Percentiles rank a stretch among this genome's conserved stretches.
Evolutionary conservation across 108 stramenopile species (phyloP).

Genomic region (Skeletonema menzelii): DNA sequence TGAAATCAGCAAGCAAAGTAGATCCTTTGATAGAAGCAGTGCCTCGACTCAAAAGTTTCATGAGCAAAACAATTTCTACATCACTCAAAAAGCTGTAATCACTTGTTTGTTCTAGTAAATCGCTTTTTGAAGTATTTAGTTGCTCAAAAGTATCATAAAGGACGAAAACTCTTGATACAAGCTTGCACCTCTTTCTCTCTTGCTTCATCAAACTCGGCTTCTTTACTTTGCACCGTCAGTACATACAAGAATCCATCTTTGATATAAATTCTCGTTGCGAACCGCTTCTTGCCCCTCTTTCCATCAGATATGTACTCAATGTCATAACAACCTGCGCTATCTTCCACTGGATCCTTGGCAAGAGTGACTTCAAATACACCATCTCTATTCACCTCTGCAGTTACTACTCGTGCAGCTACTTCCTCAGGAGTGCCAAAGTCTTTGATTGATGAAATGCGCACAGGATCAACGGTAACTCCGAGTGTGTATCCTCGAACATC

Average conservation of each 20-base stretch:
- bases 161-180: constrained; percentile 35
- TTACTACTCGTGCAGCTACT: constrained; percentile 82
- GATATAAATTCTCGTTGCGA: constrained; percentile 66
- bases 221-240: constrained; percentile 74
- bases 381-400: constrained; percentile 84
- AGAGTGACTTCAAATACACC: constrained; percentile 83
- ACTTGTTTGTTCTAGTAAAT: neutral
- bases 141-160: constrained; percentile 1
- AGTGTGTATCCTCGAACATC: constrained; percentile 51
- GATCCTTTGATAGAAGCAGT: constrained; percentile 13
- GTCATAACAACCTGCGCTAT: constrained; percentile 49
- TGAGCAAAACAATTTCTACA: constrained; percentile 22
- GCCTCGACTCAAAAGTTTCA: constrained; percentile 25
- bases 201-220: constrained; percentile 42
- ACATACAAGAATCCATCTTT: constrained; percentile 61
- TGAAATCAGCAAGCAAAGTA: constrained; percentile 13
- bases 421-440: constrained; percentile 83
- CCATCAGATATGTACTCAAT: constrained; percentile 71
- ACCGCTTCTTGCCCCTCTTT: constrained; percentile 75
- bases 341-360: constrained; percentile 64
- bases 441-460: constrained; percentile 58
- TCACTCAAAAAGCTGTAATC: constrained; percentile 15
- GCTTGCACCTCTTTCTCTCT: constrained; percentile 38
- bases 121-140: neutral
- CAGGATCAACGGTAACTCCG: constrained; percentile 84